Evolutionary conservation across 2,329 filamentous ascomycete species (phyloP).

Genomic region (Ilyonectria sp.): DNA sequence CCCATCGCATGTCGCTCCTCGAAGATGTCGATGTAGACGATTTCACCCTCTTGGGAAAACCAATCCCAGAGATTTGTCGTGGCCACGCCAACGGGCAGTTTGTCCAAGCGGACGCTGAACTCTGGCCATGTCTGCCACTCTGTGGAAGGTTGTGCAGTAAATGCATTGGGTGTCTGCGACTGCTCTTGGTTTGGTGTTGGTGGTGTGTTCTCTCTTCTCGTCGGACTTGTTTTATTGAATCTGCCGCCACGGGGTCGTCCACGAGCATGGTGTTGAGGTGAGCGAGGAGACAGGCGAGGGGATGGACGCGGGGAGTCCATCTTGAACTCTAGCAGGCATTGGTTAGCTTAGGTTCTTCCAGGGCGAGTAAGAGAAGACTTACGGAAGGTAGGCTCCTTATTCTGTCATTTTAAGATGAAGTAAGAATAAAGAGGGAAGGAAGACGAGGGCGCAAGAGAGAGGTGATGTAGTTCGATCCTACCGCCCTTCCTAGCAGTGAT

Average conservation of each 20-base stretch:
- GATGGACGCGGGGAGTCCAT: conserved; percentile 12
- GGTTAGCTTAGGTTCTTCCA: neutral
- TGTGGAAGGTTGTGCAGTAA: conserved; percentile 6
- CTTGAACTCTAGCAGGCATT: neutral
- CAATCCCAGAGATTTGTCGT: conserved; percentile 64
- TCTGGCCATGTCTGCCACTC: conserved; percentile 56
- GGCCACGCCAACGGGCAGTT: conserved; percentile 55
- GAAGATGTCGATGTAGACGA: conserved; percentile 71
- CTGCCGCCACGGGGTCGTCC: neutral
- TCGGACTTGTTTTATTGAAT: neutral
- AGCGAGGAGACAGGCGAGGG: neutral
- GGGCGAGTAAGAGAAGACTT: neutral
- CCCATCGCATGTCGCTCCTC: conserved; percentile 11
- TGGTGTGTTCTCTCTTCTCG: neutral
- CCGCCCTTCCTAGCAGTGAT: neutral
- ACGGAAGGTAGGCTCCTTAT: too few species aligned
- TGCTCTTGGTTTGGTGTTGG: neutral
- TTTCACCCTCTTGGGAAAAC: conserved; percentile 66
- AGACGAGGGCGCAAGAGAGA: neutral
- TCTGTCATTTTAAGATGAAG: neutral
- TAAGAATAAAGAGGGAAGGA: too few species aligned
- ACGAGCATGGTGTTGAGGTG: neutral
- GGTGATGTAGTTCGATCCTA: too few species aligned
- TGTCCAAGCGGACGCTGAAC: conserved; percentile 51
- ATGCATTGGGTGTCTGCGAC: neutral